Evolutionary conservation across 2,329 filamentous ascomycete genomes (phyloP).

Genomic region (Coniochaeta pulveracea): DNA sequence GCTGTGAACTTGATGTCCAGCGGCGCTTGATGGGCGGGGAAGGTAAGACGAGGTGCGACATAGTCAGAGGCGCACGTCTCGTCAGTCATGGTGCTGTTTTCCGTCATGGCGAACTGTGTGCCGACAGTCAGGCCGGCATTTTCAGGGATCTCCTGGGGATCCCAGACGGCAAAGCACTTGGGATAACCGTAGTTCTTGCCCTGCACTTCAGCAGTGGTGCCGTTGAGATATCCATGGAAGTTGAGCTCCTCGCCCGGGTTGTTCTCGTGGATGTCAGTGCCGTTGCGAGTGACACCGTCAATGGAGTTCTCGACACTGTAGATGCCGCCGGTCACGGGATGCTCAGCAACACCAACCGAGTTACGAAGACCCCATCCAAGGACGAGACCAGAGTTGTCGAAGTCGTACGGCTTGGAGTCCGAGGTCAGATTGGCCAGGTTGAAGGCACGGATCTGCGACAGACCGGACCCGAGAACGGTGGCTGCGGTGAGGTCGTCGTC

Average conservation of each 20-base stretch:
- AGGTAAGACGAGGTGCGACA: constrained; percentile 41
- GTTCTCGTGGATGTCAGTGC: constrained; percentile 50
- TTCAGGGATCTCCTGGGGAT: constrained; percentile 31
- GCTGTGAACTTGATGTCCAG: constrained; percentile 57
- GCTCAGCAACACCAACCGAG: constrained; percentile 58
- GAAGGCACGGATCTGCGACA: constrained; percentile 47
- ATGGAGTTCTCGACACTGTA: constrained; percentile 61
- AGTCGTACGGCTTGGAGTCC: constrained; percentile 26
- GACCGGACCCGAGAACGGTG: constrained; percentile 34
- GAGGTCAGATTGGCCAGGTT: constrained; percentile 18
- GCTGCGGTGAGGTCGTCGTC: constrained; percentile 45
- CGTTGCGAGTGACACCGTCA: constrained; percentile 47
- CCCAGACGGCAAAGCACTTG: constrained; percentile 55
- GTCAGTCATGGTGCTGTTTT: constrained; percentile 25
- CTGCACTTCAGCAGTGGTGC: constrained; percentile 15
- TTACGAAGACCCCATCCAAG: constrained; percentile 63
- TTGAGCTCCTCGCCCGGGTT: constrained; percentile 70
- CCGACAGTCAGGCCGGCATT: constrained; percentile 29
- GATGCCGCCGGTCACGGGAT: constrained; percentile 38
- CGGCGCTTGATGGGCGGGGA: constrained; percentile 55
- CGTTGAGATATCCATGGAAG: constrained; percentile 49
- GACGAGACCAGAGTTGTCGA: constrained; percentile 32
- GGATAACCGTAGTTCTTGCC: constrained; percentile 53
- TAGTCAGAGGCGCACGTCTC: constrained; percentile 29
- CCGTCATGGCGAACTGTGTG: constrained; percentile 33